Evolutionary conservation across 1,284 basidiomycete species (phyloP).

Genomic region (Golubevia sp.): DNA sequence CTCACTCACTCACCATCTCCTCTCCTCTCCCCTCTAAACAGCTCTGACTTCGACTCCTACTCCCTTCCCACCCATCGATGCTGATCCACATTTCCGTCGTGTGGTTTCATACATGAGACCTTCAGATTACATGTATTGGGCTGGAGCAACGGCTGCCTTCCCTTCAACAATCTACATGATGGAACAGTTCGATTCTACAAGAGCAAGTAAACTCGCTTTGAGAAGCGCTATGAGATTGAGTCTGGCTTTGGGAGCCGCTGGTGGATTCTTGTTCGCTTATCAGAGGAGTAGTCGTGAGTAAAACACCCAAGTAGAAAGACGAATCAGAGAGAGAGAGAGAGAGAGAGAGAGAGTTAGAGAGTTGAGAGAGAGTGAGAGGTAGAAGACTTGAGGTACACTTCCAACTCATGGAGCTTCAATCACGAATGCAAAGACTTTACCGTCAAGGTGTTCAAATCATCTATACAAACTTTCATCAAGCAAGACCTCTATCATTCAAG

Average conservation of each 20-base stretch:
- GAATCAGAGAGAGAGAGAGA: neutral
- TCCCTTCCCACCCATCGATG: conserved; percentile 66
- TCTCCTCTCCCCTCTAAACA: too few relatives aligned
- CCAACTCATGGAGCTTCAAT: too few relatives aligned
- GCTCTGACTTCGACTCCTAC: too few relatives aligned
- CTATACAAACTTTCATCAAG: conserved; percentile 63
- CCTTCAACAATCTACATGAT: conserved; percentile 72
- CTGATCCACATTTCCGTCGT: conserved; percentile 85
- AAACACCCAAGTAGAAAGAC: neutral
- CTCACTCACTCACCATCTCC: too few relatives aligned
- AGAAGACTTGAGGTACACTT: too few relatives aligned
- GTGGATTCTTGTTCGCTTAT: conserved; percentile 92
- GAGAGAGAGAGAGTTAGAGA: too few relatives aligned
- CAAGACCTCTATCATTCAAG: conserved; percentile 65
- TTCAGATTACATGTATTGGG: conserved; percentile 86
- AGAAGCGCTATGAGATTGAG: too few relatives aligned
- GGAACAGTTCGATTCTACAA: conserved; percentile 49
- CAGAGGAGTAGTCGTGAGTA: conserved; percentile 67
- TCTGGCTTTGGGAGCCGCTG: conserved; percentile 69
- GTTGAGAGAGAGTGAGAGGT: too few relatives aligned
- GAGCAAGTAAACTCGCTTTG: neutral
- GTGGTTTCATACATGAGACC: conserved; percentile 87
- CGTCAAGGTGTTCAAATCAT: too few relatives aligned
- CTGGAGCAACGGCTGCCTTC: conserved; percentile 76
- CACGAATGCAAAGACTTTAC: too few relatives aligned